Conservation (phyloP, 192 early-diverging fungal genomes). For the Phlyctochytrium bullatum region DNA sequence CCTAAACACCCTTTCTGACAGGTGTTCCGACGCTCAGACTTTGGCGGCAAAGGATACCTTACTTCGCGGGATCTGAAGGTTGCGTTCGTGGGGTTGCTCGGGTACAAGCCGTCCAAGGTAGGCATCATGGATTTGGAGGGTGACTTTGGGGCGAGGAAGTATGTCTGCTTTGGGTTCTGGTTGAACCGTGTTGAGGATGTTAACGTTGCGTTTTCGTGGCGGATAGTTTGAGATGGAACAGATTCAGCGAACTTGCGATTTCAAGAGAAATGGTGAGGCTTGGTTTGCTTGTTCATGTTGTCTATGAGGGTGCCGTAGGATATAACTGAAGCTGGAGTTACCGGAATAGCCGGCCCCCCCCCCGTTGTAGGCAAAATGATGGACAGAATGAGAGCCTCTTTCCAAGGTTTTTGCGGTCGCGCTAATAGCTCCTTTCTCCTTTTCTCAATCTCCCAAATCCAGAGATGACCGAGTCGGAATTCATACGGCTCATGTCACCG, state of each 20-base stretch:
- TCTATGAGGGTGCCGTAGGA: no score
- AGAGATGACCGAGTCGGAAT: constrained; percentile 31
- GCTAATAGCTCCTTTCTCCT: neutral
- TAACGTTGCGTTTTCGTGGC: neutral
- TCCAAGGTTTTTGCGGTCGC: neutral
- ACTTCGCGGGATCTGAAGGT: constrained; percentile 28
- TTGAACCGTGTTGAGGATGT: neutral
- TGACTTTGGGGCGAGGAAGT: no score
- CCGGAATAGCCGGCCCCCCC: constrained; percentile 3
- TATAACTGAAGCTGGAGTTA: no score
- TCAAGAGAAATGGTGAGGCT: constrained; percentile 15
- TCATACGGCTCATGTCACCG: constrained; percentile 19
- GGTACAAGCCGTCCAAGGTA: constrained; percentile 40
- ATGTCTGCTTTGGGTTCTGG: neutral
- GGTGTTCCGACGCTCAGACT: constrained; percentile 28
- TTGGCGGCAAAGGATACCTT: constrained; percentile 25
- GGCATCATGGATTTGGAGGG: no score
- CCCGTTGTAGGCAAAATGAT: neutral
- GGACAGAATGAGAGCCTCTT: constrained; percentile 14
- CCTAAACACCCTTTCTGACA: neutral
- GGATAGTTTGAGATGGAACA: constrained; percentile 22
- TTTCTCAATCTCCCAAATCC: neutral
- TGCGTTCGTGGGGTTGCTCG: constrained; percentile 33
- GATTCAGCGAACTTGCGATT: neutral
- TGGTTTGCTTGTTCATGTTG: no score